phyloP scores from a whole-genome alignment of 2,329 filamentous ascomycete genomes.

The Phialocephala subalpina region DNA sequence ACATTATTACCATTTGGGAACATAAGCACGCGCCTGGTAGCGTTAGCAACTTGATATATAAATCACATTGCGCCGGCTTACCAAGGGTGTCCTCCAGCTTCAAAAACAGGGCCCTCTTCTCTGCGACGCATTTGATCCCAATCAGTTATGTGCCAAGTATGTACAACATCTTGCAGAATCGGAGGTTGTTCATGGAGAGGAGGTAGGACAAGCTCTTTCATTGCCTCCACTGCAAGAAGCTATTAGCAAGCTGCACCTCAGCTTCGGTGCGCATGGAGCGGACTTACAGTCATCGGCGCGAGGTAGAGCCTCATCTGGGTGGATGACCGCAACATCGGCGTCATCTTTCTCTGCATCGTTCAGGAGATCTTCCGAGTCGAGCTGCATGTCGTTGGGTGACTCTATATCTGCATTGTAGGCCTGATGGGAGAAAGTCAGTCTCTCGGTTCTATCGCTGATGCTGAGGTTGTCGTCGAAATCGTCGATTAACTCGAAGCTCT shows the following conservation, averaged over 20 bases:
- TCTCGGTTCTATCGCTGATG: not conserved
- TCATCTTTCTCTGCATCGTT: conserved; percentile 47
- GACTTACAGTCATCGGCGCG: conserved; percentile 49
- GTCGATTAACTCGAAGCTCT: not conserved
- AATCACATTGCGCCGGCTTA: conserved; percentile 49
- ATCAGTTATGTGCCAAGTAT: conserved; percentile 88
- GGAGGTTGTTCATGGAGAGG: conserved; percentile 79
- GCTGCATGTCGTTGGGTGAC: conserved; percentile 44
- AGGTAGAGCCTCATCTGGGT: conserved; percentile 43
- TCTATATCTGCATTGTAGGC: conserved; percentile 38
- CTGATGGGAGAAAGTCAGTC: conserved; percentile 31
- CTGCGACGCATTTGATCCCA: conserved; percentile 82
- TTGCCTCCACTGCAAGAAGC: conserved; percentile 72
- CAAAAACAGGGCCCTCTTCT: conserved; percentile 87
- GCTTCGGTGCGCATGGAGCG: not conserved
- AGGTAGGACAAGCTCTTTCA: conserved; percentile 81
- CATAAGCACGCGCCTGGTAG: conserved; percentile 83
- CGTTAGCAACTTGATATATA: conserved; percentile 10
- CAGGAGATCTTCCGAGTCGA: conserved; percentile 44
- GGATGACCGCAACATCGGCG: conserved; percentile 50
- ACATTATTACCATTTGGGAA: conserved; percentile 96
- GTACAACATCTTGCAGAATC: conserved; percentile 75
- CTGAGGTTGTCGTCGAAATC: not conserved
- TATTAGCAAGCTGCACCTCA: conserved; percentile 30
- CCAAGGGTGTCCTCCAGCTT: conserved; percentile 90